phyloP scores from a whole-genome alignment of 2,329 filamentous ascomycete genomes.

The Aspergillus tamarii region DNA sequence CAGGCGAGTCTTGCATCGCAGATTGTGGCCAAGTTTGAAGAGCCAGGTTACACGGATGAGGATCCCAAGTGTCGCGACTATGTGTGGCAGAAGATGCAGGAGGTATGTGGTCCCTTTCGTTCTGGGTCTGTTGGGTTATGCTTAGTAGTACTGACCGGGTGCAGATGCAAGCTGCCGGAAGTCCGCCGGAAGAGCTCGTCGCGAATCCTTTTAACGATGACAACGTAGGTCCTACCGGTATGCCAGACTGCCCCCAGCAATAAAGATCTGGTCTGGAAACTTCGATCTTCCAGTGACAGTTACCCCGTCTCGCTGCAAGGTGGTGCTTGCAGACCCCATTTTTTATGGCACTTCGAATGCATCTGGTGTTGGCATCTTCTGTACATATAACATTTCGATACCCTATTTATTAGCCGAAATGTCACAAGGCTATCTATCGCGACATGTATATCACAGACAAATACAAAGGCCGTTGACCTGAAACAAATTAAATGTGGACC shows the following conservation, averaged over 20 bases:
- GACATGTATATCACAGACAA: slow-evolving; percentile 1
- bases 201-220: slow-evolving; percentile 63
- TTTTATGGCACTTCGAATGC: not conserved
- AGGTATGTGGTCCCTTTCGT: slow-evolving; percentile 60
- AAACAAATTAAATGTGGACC: not conserved
- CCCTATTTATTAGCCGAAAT: slow-evolving; percentile 28
- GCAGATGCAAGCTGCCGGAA: slow-evolving; percentile 95
- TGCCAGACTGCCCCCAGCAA: slow-evolving; percentile 67
- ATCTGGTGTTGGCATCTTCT: slow-evolving; percentile 17
- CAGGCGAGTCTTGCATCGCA: slow-evolving; percentile 80
- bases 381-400: slow-evolving; percentile 33
- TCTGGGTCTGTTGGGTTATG: not conserved
- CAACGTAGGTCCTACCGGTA: slow-evolving; percentile 67
- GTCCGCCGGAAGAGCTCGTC: slow-evolving; percentile 86
- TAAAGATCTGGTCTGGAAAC: slow-evolving; percentile 33
- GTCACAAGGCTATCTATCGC: slow-evolving; percentile 1
- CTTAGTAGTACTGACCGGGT: not conserved
- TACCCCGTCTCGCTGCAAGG: slow-evolving; percentile 12
- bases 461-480: not conserved
- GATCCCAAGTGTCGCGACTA: slow-evolving; percentile 83
- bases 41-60: slow-evolving; percentile 76
- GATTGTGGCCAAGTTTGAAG: slow-evolving; percentile 88
- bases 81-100: slow-evolving; percentile 97
- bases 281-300: not conserved
- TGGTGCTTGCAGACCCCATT: not conserved